Base-by-base conservation (phyloP, 257 asterid genomes). In the Sherardia arvensis region DNA sequence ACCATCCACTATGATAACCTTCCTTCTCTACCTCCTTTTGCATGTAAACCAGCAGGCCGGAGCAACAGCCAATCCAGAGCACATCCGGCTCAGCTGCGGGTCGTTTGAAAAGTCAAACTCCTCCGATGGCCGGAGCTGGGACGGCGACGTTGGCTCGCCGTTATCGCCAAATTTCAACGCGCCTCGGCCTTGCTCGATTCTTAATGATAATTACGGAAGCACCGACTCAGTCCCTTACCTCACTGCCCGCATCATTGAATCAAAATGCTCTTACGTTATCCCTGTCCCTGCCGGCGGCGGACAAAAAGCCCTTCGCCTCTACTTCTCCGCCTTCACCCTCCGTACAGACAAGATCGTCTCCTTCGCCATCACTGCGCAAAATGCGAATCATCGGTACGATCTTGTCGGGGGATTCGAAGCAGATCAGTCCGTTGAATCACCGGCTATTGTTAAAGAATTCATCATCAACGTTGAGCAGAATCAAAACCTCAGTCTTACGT, bases 81-180 rank as follows among this genome's bases (percentile, higher is more conserved):
- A 65, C 28, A 74, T 87, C 75, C 87, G 80, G 69, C 75, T 84
- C 64, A 74, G 57, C 82, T 84, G 92, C 64, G 92, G 90, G 20
- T 69, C 80, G 0, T 0, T 77, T 1, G 18, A 72, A 0, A 66
- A 25, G 33, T 2, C 4, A 2, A 38, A 53, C 23, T 77, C 62
- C 29, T 0, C 1, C 17, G 65, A 71, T 66, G 5, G 8, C 1
- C 83, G 85, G 28, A 53, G 11, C 34, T 87, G 95, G 95, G 73
- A 73, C 17, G 53, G 76, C 5, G 91, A 84, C 21, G 66, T 23
- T 1, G 40, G 71, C 29, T 56, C 76, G 0, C 66, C 65, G 17
- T 69, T 72, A 63, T 66, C 64, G 10, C 87, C 88, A 0, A 8
- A 75, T 11, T 27, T 56, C 0, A 66, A 76, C 30, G 57, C 71